These are phyloP conservation scores for Misopates orontium DNA, from an alignment of 257 asterid genomes.

Conservation along the genomic window DNA sequence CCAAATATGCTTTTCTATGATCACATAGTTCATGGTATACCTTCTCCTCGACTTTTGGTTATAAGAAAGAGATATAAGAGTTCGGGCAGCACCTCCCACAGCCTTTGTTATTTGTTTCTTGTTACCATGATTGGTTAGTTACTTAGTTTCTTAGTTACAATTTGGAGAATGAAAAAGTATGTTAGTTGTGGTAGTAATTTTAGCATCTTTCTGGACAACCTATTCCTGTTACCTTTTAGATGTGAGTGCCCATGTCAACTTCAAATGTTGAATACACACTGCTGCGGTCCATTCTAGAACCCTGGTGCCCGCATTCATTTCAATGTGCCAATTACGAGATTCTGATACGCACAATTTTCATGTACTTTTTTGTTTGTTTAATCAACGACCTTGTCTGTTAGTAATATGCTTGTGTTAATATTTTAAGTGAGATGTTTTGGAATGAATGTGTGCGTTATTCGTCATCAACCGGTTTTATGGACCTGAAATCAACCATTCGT, in stretches of 20 bases:
- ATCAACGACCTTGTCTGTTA: constrained; percentile 10
- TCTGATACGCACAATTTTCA: neutral
- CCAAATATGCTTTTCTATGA: constrained; percentile 3
- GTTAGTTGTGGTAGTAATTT: neutral
- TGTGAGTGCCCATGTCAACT: neutral
- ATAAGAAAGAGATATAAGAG: constrained; percentile 4
- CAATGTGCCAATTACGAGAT: neutral
- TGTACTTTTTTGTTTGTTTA: neutral
- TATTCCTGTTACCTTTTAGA: neutral
- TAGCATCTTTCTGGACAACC: neutral
- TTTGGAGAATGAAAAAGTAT: neutral
- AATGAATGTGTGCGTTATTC: neutral
- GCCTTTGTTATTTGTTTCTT: constrained; percentile 14
- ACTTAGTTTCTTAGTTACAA: neutral
- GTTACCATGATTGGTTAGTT: neutral
- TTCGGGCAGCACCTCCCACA: neutral
- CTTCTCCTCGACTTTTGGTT: constrained; percentile 6
- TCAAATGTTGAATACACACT: neutral
- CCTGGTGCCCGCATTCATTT: too few species aligned
- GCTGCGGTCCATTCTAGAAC: neutral
- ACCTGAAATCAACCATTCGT: constrained; percentile 10
- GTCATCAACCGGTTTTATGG: constrained; percentile 3
- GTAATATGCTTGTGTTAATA: too few species aligned
- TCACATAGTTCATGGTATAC: constrained; percentile 8
- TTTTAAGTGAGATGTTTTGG: neutral